Evolutionary conservation across 1,284 basidiomycete species (phyloP), one percentile per base, ranked within the genome.

Genomic region (Boletellus sp.): DNA sequence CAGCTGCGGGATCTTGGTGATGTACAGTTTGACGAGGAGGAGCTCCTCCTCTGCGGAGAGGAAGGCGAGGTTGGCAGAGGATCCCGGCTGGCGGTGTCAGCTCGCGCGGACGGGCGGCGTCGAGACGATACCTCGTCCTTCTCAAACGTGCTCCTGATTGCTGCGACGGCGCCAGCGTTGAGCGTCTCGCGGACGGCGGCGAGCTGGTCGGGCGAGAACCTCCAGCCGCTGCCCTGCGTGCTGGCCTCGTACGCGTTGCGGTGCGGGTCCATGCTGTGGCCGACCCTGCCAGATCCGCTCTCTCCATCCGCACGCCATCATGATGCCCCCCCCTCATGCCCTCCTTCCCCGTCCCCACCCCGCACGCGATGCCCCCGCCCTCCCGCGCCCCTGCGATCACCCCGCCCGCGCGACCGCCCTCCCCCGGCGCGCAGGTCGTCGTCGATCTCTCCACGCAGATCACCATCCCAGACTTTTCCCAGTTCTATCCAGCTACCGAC

Each of bases 201-300:
- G 3, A 97, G 76, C 47, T 79, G 72, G 41, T 81, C 76, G 19
- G 72, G 69, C 0, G 92, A 93, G 68, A 84, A 94, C 38, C 92
- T 74, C 93, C 93, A 97, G 64, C 93, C 84, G 52, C 73, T 78
- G 69, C 76, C 94, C 64, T 96, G 93, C 0, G 91, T 91, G 52
- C 89, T 90, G 45, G 79, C 82, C 61, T 93, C 83, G 61, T 90
- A 95, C 6, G 92, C 55, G 1, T 42, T 17, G 8, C 34, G 33
- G 14, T 14, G 32, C 13, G 20, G 34, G n/a, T 35, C 20, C n/a
- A n/a, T n/a, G n/a, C n/a, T n/a, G n/a, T n/a, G n/a, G n/a, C n/a
- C n/a, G n/a, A n/a, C n/a, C n/a, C n/a, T n/a, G n/a, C n/a, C n/a
- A n/a, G n/a, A n/a, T n/a, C n/a, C n/a, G n/a, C n/a, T n/a, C n/a